These are phyloP conservation scores for Rhizophagus clarus DNA, from an alignment of 192 early-diverging fungal genomes.

Conservation along the genomic window DNA sequence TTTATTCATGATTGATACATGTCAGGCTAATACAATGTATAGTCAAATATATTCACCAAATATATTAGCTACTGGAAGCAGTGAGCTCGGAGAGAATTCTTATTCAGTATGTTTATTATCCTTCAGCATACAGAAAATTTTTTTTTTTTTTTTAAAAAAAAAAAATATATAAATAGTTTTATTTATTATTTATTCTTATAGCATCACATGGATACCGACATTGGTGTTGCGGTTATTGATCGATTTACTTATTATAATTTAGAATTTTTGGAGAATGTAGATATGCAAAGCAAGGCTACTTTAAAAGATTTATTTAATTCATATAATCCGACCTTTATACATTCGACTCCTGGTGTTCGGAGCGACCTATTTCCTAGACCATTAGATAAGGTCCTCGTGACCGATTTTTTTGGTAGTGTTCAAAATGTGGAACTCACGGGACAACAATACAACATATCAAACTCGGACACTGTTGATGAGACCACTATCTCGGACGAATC, in stretches of 20 bases:
- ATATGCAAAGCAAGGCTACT: conserved; percentile 76
- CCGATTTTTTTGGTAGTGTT: conserved; percentile 97
- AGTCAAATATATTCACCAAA: conserved; percentile 91
- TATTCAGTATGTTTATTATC: conserved; percentile 73
- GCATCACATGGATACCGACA: conserved; percentile 87
- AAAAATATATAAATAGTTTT: background rate
- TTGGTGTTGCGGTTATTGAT: conserved; percentile 98
- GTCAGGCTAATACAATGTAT: conserved; percentile 98
- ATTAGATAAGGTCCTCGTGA: conserved; percentile 80
- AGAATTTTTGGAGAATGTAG: conserved; percentile 86
- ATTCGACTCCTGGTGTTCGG: conserved; percentile 84
- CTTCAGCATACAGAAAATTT: background rate
- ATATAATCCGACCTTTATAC: conserved; percentile 74
- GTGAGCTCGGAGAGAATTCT: conserved; percentile 84
- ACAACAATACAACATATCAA: conserved; percentile 37
- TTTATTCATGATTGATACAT: conserved; percentile 99
- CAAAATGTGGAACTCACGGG: conserved; percentile 86
- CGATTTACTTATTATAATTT: conserved; percentile 96
- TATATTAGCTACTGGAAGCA: conserved; percentile 89
- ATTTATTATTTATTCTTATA: conserved; percentile 29
- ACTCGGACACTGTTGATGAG: background rate
- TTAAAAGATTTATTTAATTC: conserved; percentile 80
- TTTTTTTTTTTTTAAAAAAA: conserved; percentile 21
- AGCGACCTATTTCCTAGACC: conserved; percentile 80
- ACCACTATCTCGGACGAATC: background rate